phyloP scores from a whole-genome alignment of 2,329 filamentous ascomycete genomes.

The Beauveria varroae region DNA sequence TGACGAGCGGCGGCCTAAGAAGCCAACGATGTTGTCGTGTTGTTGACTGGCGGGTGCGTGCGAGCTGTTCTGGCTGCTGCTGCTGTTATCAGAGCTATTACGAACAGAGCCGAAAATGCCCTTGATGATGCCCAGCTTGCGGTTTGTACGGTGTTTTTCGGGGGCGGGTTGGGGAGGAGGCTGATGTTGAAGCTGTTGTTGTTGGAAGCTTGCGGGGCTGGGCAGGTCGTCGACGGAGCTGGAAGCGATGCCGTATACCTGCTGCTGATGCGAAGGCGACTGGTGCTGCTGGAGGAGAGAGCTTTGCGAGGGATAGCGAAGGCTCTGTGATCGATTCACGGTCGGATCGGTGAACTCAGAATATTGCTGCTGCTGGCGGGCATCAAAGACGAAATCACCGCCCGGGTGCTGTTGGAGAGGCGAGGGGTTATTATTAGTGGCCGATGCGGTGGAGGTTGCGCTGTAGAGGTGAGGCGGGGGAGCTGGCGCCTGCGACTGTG shows the following conservation, averaged over 20 bases:
- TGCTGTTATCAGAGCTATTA: constrained; percentile 19
- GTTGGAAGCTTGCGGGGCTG: constrained; percentile 17
- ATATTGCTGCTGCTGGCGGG: constrained; percentile 23
- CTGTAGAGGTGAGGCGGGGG: constrained; percentile 26
- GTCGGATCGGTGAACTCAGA: constrained; percentile 37
- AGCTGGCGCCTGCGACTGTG: constrained; percentile 16
- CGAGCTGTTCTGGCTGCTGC: constrained; percentile 23
- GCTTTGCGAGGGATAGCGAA: constrained; percentile 34
- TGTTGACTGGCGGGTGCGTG: constrained; percentile 18
- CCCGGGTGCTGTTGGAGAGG: constrained; percentile 16
- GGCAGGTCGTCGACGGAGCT: constrained; percentile 20
- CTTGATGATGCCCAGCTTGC: constrained; percentile 41
- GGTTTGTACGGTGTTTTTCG: constrained; percentile 41
- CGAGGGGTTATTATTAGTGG: constrained; percentile 18
- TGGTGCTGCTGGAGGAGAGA: constrained; percentile 23
- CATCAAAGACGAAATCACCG: constrained; percentile 23
- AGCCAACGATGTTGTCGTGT: constrained; percentile 40
- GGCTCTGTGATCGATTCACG: constrained; percentile 44
- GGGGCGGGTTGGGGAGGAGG: constrained; percentile 18
- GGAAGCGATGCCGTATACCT: constrained; percentile 23
- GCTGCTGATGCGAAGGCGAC: constrained; percentile 23
- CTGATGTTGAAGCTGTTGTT: constrained; percentile 25
- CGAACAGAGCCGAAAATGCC: constrained; percentile 41
- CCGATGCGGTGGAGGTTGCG: constrained; percentile 19
- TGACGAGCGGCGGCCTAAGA: constrained; percentile 48